phyloP scores from a whole-genome alignment of 176 grass and related monocot genomes.

The Carex cristatella region DNA sequence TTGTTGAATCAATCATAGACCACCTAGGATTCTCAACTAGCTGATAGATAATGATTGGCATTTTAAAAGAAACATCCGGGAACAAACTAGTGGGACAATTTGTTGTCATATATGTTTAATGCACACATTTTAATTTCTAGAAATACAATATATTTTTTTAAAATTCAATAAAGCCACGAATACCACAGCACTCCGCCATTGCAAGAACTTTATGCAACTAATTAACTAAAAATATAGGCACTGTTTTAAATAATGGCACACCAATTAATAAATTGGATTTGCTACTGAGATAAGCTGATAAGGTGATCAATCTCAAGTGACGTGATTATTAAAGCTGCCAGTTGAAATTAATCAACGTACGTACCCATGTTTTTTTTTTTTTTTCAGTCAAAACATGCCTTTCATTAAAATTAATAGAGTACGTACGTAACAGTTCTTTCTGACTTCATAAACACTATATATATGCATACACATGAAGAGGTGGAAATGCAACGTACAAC shows the following conservation, averaged over 20 bases:
- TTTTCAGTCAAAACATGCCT: background rate
- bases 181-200: too few species aligned
- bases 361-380: background rate
- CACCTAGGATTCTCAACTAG: slow-evolving; percentile 2
- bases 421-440: background rate
- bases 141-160: too few species aligned
- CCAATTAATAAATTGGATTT: background rate
- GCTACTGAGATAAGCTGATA: background rate
- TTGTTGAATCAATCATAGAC: background rate
- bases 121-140: too few species aligned
- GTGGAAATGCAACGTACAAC: background rate
- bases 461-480: background rate
- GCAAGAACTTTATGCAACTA: background rate
- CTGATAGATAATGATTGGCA: background rate
- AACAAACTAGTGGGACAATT: too few species aligned
- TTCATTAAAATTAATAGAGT: background rate
- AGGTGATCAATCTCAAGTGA: too few species aligned
- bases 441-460: background rate
- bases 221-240: background rate
- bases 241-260: background rate
- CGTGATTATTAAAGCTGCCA: background rate
- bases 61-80: too few species aligned
- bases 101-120: too few species aligned
- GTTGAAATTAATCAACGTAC: background rate
- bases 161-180: too few species aligned